phyloP scores from a whole-genome alignment of 805 yeast genomes.

The Lachancea lanzarotensis region DNA sequence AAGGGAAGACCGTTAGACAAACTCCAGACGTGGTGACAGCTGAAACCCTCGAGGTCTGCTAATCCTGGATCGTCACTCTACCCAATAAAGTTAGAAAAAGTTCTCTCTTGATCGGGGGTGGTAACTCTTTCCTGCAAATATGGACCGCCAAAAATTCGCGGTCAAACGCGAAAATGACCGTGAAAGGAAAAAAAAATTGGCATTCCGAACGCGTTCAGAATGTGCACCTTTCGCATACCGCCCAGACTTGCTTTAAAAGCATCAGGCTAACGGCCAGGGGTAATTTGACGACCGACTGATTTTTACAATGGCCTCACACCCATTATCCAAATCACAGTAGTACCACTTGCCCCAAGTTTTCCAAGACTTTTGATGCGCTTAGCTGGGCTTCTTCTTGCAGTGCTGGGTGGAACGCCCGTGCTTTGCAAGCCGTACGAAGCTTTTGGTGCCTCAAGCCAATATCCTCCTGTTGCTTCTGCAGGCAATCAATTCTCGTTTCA shows the following conservation, averaged over 20 bases:
- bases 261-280: neutral
- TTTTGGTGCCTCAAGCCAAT: constrained; percentile 48
- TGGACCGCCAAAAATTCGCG: constrained; percentile 1
- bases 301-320: no score
- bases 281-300: neutral
- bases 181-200: neutral
- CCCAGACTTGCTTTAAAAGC: constrained; percentile 1
- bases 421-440: constrained; percentile 27
- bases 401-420: neutral
- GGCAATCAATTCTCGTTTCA: constrained; percentile 56
- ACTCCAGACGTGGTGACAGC: no score
- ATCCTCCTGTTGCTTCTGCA: constrained; percentile 81
- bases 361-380: neutral
- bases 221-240: neutral
- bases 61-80: no score
- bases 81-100: no score
- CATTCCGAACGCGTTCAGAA: constrained; percentile 1
- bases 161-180: constrained; percentile 1
- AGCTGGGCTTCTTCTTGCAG: constrained; percentile 4
- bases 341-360: neutral
- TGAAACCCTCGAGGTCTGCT: no score
- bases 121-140: no score
- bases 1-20: no score
- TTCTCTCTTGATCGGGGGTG: no score
- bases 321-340: no score